Conservation (phyloP, 768 basidiomycete genomes). For the Mycena floridula region DNA sequence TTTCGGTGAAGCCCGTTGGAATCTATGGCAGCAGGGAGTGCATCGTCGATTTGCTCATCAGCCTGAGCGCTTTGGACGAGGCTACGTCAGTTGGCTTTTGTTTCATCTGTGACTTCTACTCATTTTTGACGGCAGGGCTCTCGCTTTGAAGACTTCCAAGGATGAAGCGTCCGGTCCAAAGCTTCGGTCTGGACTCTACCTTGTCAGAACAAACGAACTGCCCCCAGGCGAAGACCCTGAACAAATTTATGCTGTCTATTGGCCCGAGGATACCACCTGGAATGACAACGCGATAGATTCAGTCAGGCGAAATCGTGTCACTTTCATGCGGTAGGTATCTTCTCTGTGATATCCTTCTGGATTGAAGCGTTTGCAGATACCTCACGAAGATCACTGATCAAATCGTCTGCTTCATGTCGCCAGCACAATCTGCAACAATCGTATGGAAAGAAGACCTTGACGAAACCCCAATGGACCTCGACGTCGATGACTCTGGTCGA, state of each 20-base stretch:
- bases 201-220: constrained; percentile 20
- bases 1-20: constrained; percentile 43
- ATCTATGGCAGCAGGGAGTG: constrained; percentile 51
- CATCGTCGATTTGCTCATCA: constrained; percentile 38
- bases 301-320: constrained; percentile 45
- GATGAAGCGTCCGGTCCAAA: constrained; percentile 15
- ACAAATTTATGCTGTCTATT: constrained; percentile 45
- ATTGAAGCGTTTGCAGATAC: constrained; percentile 33
- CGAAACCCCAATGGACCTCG: constrained; percentile 20
- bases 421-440: constrained; percentile 37
- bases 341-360: neutral
- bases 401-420: constrained; percentile 41
- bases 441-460: constrained; percentile 33
- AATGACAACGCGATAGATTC: constrained; percentile 38
- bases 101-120: neutral
- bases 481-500: constrained; percentile 37
- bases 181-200: constrained; percentile 48
- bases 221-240: constrained; percentile 9
- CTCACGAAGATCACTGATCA: constrained; percentile 57
- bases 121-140: constrained; percentile 8
- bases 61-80: constrained; percentile 29
- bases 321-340: constrained; percentile 50
- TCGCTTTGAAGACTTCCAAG: constrained; percentile 10
- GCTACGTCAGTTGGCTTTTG: constrained; percentile 27
- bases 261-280: constrained; percentile 61